Evolutionary conservation across 2,329 filamentous ascomycete genomes (phyloP), one percentile per base, ranked within the genome.

Genomic region (Mariannaea sp.): DNA sequence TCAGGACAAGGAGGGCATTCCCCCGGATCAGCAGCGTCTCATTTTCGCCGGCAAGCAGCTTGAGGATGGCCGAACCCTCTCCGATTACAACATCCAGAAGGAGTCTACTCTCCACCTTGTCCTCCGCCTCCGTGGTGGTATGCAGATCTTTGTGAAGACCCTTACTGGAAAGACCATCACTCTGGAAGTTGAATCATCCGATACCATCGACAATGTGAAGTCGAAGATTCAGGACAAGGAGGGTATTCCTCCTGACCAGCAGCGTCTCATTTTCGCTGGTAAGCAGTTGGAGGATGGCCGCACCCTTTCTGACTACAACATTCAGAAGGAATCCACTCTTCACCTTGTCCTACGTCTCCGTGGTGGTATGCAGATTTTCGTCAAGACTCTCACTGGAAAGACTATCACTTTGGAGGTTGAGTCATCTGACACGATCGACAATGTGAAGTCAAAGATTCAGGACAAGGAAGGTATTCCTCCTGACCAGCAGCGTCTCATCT

Each of bases 391-490:
- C 56, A 97, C 92, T 71, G 92, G 92, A 67, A 96, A 96, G 83
- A 96, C 92, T 38, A 96, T 96, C 69, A 96, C 92, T 2, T 78
- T 95, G 6, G 90, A 95, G 76, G 91, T 96, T 2, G 91, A 96
- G 73, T 92, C 88, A 0, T 89, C 84, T 2, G 92, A 96, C 69
- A 96, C 92, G 45, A 96, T 96, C 73, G 92, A 96, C 80, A 96
- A 97, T 60, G 92, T 97, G 41, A 97, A 97, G 85, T 86, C 82
- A 49, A 97, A 97, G 85, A 97, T 97, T 50, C 93, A 97, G 75
- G 93, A 97, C 71, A 97, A 97, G 85, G 92, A 97, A 77, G 93
- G 93, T 39, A 97, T 97, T 53, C 93, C 92, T 41, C 92, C 92
- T 14, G 92, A 97, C 72, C 92, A 97, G 76, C 92, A 97, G 80